Percentiles rank a stretch among this genome's conserved stretches.
These are phyloP conservation scores for Thelonectria rubi DNA, from an alignment of 2,329 filamentous ascomycete genomes.

Conservation along the genomic window DNA sequence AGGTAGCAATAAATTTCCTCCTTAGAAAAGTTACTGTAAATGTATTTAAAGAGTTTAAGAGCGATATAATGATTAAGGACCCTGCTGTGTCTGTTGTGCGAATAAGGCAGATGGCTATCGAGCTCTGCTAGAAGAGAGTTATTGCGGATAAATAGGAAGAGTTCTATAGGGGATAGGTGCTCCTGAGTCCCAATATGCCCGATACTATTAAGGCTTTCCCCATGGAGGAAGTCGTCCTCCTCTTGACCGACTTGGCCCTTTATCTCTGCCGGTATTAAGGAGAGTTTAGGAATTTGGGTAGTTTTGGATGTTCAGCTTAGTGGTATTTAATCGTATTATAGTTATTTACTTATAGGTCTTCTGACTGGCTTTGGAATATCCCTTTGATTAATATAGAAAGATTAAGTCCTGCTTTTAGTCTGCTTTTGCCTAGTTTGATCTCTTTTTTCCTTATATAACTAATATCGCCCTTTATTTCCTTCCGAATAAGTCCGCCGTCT, in stretches of 20 bases:
- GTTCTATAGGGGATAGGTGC: slow-evolving; percentile 87
- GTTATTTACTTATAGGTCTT: too few relatives aligned
- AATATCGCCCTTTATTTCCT: too few relatives aligned
- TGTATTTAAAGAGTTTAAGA: slow-evolving; percentile 94
- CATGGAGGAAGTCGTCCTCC: slow-evolving; percentile 87
- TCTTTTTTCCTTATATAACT: too few relatives aligned
- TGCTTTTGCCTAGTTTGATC: too few relatives aligned
- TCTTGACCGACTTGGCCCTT: slow-evolving; percentile 84
- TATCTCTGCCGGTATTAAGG: slow-evolving; percentile 91
- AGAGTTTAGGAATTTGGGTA: too few relatives aligned
- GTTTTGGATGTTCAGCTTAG: too few relatives aligned
- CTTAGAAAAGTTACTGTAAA: slow-evolving; percentile 85
- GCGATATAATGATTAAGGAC: slow-evolving; percentile 91
- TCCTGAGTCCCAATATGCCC: slow-evolving; percentile 77
- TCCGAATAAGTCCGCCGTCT: too few relatives aligned
- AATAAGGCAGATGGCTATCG: slow-evolving; percentile 88
- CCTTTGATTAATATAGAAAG: too few relatives aligned
- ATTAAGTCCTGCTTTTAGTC: too few relatives aligned
- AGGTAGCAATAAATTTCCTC: slow-evolving; percentile 93
- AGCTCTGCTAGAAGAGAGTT: slow-evolving; percentile 86
- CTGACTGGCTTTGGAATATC: too few relatives aligned
- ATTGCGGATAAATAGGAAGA: slow-evolving; percentile 84
- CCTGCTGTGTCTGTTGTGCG: slow-evolving; percentile 87
- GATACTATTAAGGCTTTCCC: slow-evolving; percentile 76
- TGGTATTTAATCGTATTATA: too few relatives aligned